Evolutionary conservation across 2,329 filamentous ascomycete species (phyloP).

Genomic region (Neofusicoccum umdonicola): DNA sequence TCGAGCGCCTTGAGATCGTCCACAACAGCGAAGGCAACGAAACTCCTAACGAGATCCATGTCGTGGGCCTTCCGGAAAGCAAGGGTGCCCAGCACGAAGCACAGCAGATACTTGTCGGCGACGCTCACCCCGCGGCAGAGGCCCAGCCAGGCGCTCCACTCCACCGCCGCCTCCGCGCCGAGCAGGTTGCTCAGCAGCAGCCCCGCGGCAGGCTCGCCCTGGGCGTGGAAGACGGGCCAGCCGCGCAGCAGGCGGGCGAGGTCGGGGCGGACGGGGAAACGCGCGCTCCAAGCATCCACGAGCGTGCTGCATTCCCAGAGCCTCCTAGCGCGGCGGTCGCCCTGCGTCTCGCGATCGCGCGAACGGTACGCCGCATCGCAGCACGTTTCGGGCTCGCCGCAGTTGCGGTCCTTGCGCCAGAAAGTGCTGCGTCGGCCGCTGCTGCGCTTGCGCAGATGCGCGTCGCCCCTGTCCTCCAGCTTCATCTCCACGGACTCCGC

Average conservation of each 20-base stretch:
- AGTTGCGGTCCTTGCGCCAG: neutral
- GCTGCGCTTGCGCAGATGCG: neutral
- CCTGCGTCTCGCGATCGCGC: neutral
- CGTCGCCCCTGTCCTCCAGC: neutral
- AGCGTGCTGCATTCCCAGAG: neutral
- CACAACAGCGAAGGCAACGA: conserved; percentile 48
- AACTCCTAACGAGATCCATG: conserved; percentile 40
- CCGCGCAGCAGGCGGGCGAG: neutral
- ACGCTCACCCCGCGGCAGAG: conserved; percentile 30
- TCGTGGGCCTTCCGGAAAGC: conserved; percentile 41
- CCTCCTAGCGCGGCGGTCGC: neutral
- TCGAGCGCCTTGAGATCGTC: conserved; percentile 38
- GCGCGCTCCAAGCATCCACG: neutral
- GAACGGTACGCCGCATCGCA: neutral
- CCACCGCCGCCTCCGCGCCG: conserved; percentile 33
- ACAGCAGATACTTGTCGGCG: conserved; percentile 37
- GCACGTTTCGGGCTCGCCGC: neutral
- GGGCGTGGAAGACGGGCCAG: neutral
- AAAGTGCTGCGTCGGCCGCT: neutral
- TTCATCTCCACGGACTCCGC: neutral
- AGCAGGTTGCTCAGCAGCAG: conserved; percentile 42
- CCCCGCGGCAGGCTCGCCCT: conserved; percentile 24
- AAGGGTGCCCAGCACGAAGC: conserved; percentile 49
- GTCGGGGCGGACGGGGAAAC: neutral
- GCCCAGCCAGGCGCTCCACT: conserved; percentile 48